phyloP scores from a whole-genome alignment of 306 rosid species.

The Lagenaria siceraria region DNA sequence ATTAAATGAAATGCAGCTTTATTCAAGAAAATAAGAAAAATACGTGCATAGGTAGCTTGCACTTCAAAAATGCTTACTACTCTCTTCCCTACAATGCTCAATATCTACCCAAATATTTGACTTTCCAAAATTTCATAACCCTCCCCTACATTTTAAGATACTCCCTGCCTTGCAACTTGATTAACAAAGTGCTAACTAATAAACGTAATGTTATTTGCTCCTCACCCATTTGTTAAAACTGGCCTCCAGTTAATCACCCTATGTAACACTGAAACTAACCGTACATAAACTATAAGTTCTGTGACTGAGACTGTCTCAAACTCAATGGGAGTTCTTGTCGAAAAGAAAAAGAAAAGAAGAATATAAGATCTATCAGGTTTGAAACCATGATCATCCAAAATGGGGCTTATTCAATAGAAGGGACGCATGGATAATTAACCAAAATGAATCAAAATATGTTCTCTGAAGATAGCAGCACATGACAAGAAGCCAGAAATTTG shows the following conservation, averaged over 20 bases:
- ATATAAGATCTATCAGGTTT: not conserved
- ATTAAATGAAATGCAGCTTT: not conserved
- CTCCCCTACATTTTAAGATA: not conserved
- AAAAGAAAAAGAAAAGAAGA: not conserved
- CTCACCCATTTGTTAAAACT: not conserved
- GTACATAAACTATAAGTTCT: not conserved
- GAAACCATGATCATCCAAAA: not conserved
- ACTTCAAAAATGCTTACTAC: not conserved
- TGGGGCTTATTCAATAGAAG: not conserved
- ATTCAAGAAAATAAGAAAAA: not conserved
- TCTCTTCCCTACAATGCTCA: not conserved
- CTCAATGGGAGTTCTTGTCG: too few species aligned
- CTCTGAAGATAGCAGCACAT: not conserved
- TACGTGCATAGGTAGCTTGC: not conserved
- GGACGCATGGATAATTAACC: not conserved
- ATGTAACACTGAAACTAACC: not conserved
- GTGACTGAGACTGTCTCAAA: too few species aligned
- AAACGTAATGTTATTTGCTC: not conserved
- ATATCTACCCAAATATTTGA: not conserved
- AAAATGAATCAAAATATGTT: not conserved
- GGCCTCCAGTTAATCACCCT: not conserved
- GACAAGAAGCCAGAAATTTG: not conserved
- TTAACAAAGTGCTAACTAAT: not conserved
- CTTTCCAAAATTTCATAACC: not conserved
- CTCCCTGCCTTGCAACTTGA: not conserved